Evolutionary conservation across 2,329 filamentous ascomycete genomes (phyloP), one percentile per base, ranked within the genome.

Genomic region (Pleurostoma richardsiae): DNA sequence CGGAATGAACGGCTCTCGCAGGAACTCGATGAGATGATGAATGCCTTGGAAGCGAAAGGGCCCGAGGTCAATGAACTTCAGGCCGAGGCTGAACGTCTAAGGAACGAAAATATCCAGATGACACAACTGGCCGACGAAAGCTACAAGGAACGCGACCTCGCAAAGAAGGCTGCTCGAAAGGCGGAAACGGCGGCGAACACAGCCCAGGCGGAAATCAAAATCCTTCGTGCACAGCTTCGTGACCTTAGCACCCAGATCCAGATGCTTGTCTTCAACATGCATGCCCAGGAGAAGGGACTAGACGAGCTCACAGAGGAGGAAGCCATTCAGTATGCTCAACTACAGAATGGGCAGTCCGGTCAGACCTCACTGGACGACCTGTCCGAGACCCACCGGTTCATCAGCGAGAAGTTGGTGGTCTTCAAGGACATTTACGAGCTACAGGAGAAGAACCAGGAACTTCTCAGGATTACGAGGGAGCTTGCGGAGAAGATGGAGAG

Each of bases 161-260:
- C 90, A 1, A 83, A 84, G 49, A 91, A 89, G 65, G 85, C 88
- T 28, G 80, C 86, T 8, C 81, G 90, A 54, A 92, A 87, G 66
- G 86, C 85, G 45, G 85, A 94, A 61, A 80, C 80, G n/a, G 79
- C 88, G 47, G 76, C 90, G 46, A 77, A 73, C 28, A 80, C 73
- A 1, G 71, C 76, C 0, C 76, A 82, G 51, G 74, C 80, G 2
- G 90, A 97, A 66, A 77, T 80, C 30, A 84, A 87, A 50, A 88
- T 96, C 38, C 73, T 95, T 28, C 86, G 86, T 44, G 88, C 90
- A 54, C 90, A 96, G 62, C 74, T 97, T 6, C 86, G 92, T 31
- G 94, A 97, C 64, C 77, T 95, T 26, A 90, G 90, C 57, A 85
- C 87, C 1, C 91, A 99, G 65, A 82, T 96, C 53, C 95, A 95